These are phyloP conservation scores for Wickerhamomyces pijperi DNA, from an alignment of 805 yeast genomes.

Conservation along the genomic window DNA sequence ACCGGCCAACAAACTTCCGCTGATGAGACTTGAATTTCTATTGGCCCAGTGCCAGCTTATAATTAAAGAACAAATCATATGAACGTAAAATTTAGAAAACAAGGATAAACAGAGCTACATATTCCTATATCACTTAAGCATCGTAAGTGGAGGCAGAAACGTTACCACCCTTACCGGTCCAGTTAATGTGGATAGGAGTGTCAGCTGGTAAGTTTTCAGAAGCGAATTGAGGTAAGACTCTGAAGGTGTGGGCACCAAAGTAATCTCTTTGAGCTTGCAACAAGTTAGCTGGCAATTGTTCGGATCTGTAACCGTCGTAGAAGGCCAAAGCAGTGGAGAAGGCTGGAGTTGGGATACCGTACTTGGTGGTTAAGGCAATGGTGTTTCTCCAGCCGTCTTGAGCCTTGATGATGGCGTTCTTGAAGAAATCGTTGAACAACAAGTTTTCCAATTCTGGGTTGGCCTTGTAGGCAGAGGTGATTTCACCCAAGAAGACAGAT, in stretches of 20 bases:
- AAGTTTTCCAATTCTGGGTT: slow-evolving; percentile 91
- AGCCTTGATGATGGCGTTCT: slow-evolving; percentile 83
- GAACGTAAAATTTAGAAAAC: no score
- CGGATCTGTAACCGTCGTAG: slow-evolving; percentile 98
- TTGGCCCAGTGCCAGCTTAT: no score
- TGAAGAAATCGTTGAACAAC: slow-evolving; percentile 91
- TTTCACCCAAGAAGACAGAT: slow-evolving; percentile 95
- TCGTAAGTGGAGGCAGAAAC: slow-evolving; percentile 90
- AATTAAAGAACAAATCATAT: no score
- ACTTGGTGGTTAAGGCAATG: slow-evolving; percentile 61
- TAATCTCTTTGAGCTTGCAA: slow-evolving; percentile 99
- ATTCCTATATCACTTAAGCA: slow-evolving; percentile 45
- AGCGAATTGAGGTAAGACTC: slow-evolving; percentile 81
- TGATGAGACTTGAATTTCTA: no score
- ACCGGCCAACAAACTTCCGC: no score
- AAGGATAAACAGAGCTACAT: neutral
- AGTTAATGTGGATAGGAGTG: slow-evolving; percentile 87
- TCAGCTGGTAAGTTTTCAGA: slow-evolving; percentile 67
- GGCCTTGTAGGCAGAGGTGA: slow-evolving; percentile 91
- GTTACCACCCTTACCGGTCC: slow-evolving; percentile 99
- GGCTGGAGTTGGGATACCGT: slow-evolving; percentile 97
- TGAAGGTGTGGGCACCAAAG: slow-evolving; percentile 99
- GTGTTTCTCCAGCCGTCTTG: slow-evolving; percentile 93
- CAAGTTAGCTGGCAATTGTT: slow-evolving; percentile 90
- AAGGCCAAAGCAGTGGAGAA: slow-evolving; percentile 92